These are phyloP conservation scores for Neopestalotiopsis sp. DNA, from an alignment of 2,329 filamentous ascomycete species.

Conservation along the genomic window DNA sequence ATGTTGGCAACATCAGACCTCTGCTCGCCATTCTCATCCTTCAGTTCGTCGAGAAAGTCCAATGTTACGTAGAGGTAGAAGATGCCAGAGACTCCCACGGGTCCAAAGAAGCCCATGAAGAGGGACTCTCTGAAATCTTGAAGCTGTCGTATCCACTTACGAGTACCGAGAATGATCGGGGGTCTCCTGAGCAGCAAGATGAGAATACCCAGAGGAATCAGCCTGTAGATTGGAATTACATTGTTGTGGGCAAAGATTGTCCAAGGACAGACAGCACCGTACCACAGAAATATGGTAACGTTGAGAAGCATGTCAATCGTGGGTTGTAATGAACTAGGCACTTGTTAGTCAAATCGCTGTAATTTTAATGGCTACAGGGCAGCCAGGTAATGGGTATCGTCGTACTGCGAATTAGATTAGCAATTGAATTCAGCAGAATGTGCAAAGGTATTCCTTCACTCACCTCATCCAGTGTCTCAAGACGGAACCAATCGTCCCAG, in stretches of 20 bases:
- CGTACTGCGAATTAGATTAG: constrained; percentile 22
- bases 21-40: constrained; percentile 59
- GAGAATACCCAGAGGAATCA: constrained; percentile 75
- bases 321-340: constrained; percentile 75
- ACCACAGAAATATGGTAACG: constrained; percentile 88
- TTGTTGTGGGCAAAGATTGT: constrained; percentile 67
- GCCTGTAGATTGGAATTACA: constrained; percentile 75
- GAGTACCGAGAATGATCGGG: constrained; percentile 76
- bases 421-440: neutral
- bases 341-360: neutral
- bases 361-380: neutral
- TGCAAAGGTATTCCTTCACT: constrained; percentile 20
- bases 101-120: constrained; percentile 92
- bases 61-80: constrained; percentile 86
- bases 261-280: constrained; percentile 87
- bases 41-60: constrained; percentile 71
- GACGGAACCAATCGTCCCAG: constrained; percentile 92
- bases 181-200: constrained; percentile 79
- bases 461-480: constrained; percentile 82
- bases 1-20: constrained; percentile 71
- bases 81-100: constrained; percentile 87
- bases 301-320: constrained; percentile 96
- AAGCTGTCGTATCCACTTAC: constrained; percentile 81
- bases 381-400: neutral
- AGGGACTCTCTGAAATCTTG: constrained; percentile 75